These are phyloP conservation scores for Magnolia changhungtana DNA, from an alignment of 164 flowering plant genomes.

Conservation along the genomic window DNA sequence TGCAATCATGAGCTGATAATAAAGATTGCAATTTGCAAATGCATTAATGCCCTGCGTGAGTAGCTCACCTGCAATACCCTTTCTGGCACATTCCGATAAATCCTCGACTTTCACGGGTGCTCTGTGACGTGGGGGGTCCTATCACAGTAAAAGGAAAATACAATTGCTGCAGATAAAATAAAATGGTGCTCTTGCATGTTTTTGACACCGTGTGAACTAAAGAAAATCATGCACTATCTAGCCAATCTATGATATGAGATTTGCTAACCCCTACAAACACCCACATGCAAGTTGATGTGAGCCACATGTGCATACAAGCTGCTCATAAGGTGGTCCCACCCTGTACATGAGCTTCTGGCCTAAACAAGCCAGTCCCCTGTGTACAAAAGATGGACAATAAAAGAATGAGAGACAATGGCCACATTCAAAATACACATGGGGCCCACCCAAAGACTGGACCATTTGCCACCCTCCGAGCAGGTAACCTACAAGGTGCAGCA, in stretches of 20 bases:
- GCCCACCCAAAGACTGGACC: neutral
- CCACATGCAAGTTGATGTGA: too few relatives aligned
- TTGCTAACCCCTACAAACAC: too few relatives aligned
- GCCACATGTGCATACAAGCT: too few relatives aligned
- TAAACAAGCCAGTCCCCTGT: neutral
- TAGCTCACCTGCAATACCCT: constrained; percentile 75
- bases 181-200: neutral
- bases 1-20: neutral
- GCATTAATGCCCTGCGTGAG: neutral
- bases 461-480: neutral
- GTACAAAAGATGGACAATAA: neutral
- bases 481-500: neutral
- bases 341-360: too few relatives aligned
- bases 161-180: neutral
- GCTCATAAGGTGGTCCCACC: too few relatives aligned
- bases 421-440: neutral
- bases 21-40: neutral
- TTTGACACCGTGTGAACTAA: neutral
- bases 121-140: constrained; percentile 58
- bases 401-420: neutral
- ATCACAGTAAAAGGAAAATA: neutral
- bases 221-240: neutral
- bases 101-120: constrained; percentile 32
- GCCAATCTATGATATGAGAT: too few relatives aligned
- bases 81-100: constrained; percentile 82